Evolutionary conservation across 495 filamentous ascomycete species (phyloP), one percentile per base, ranked within the genome.

Genomic region (Talaromyces ruber): DNA sequence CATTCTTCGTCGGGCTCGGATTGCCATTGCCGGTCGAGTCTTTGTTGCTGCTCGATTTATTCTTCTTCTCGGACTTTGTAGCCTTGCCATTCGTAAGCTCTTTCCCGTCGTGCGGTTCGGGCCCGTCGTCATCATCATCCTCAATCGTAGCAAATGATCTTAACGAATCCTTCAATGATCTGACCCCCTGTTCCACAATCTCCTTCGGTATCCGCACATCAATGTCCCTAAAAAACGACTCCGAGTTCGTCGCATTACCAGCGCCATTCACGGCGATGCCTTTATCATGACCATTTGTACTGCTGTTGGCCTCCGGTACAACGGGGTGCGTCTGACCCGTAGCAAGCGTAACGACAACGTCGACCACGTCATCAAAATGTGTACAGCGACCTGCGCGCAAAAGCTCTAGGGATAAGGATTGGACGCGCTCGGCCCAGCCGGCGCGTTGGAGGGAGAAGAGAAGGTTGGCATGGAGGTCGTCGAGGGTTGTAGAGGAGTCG

Each of bases 91-190:
- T 52, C 24, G 21, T 21, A n/a, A 47, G 24, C 26, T 62, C 57
- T 81, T 69, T 67, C 84, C 16, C 60, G 21, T 54, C 50, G n/a
- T 16, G 18, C 14, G n/a, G 22, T 2, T 32, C 39, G 14, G 29
- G 25, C 21, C 29, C 58, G 28, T 72, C 56, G 30, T 73, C 75
- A n/a, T 60, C 69, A 59, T 81, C 76, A 28, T 76, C 79, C 34
- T 80, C 75, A 37, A 82, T 65, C 9, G 79, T 72, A 28, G 79
- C 75, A 62, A 82, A 75, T 59, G 81, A 79, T 32, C 79, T 70
- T 55, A 82, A 60, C 3, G 79, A 74, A 16, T 81, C 79, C 59
- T 80, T 79, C 45, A 82, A 67, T 4, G 76, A 74, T 3, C 72
- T 64, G 2, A 78, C 74, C 4, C 77, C 77, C 62, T 79, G 76